Evolutionary conservation across 2,329 filamentous ascomycete genomes (phyloP), one percentile per base, ranked within the genome.

Genomic region (Periconia sp.): DNA sequence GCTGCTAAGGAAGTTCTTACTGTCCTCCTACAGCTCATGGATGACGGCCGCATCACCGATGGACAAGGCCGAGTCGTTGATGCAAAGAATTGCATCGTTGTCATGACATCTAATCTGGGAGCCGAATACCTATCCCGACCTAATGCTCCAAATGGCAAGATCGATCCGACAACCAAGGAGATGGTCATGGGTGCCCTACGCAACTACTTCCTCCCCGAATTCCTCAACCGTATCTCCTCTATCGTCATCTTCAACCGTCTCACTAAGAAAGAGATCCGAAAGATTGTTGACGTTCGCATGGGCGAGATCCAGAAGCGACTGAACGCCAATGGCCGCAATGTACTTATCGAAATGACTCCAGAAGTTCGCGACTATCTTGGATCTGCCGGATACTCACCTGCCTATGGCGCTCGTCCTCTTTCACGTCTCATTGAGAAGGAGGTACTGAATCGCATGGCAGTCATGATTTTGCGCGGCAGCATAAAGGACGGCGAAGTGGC

Each of bases 241-340:
- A 89, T 86, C 40, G 92, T 99, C 74, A 96, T 99, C 75, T 99
- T 99, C 83, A 99, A 99, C 79, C 88, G 94, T 34, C 87, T 99
- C 42, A 92, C 89, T 3, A 87, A 85, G 68, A 78, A 74, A 43
- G 94, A 99, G 74, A 99, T 99, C 62, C 87, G 94, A 65, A 90
- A 84, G 76, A 97, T 99, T 66, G 94, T 99, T 48, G 94, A 99
- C 65, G 79, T 99, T 16, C 87, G 94, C 31, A 80, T 99, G 23
- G 46, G 52, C 3, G 94, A 99, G 68, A 92, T 99, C 50, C 94
- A 99, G 79, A 89, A 89, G 69, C 89, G 94, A 29, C 83, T 99
- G n/a, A 74, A 79, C 22, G 79, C 85, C 62, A 99, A 99, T 66
- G 85, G 86, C 46, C 86, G 91, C 61, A 92, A 95, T 54, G 87